These are phyloP conservation scores for Microbotryomycetes sp. DNA, from an alignment of 1,284 basidiomycete species.

Conservation along the genomic window DNA sequence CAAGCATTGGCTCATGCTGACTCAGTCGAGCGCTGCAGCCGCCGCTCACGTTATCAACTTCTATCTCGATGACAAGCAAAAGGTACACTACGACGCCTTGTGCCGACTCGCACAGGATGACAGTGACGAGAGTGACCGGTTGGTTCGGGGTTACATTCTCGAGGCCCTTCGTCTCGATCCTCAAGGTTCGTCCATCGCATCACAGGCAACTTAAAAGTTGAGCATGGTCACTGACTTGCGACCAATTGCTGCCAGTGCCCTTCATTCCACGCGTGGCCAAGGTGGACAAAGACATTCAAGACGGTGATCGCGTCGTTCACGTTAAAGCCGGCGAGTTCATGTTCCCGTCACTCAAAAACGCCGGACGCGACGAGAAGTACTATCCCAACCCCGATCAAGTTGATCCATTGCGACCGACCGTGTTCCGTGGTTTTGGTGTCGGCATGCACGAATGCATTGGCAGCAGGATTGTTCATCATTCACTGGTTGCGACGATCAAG, in stretches of 20 bases:
- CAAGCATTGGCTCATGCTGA: not conserved
- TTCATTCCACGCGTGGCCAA: constrained; percentile 24
- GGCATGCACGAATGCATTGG: constrained; percentile 18
- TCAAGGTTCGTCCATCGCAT: no score
- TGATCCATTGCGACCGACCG: constrained; percentile 3
- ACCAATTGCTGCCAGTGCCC: not conserved
- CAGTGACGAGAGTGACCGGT: constrained; percentile 9
- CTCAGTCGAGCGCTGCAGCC: not conserved
- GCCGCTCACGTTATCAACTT: constrained; percentile 26
- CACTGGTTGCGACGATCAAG: constrained; percentile 11
- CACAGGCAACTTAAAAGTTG: not conserved
- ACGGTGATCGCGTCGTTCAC: constrained; percentile 8
- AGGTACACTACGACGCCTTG: constrained; percentile 5
- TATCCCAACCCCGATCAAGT: constrained; percentile 14
- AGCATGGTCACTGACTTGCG: not conserved
- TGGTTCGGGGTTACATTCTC: constrained; percentile 14
- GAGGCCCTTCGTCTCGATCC: constrained; percentile 32
- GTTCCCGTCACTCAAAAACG: constrained; percentile 14
- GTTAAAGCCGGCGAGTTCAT: constrained; percentile 14
- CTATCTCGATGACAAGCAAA: constrained; percentile 18
- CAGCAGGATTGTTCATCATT: constrained; percentile 8
- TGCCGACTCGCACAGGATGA: not conserved
- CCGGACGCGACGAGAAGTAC: constrained; percentile 9
- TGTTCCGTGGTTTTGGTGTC: constrained; percentile 3
- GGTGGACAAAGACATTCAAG: not conserved